Evolutionary conservation across 2,329 filamentous ascomycete species (phyloP), one percentile per base, ranked within the genome.

Genomic region (Hypoxylon sp.): DNA sequence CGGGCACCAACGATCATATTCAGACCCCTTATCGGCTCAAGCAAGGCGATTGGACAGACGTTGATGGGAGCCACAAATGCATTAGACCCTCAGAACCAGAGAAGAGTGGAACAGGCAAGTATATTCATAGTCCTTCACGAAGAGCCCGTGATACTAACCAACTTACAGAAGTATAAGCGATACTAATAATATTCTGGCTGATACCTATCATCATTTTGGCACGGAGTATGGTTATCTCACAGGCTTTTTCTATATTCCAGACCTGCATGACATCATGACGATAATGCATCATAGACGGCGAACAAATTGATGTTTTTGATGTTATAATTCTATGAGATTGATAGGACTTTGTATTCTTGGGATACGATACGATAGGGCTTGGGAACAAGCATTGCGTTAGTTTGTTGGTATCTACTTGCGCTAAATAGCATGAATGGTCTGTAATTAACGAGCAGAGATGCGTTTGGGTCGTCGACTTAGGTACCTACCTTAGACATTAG

Each of bases 1-100:
- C 89, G 93, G 73, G 94, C 94, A 31, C 96, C 96, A n/a, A 98
- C 94, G 0, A 93, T 98, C 19, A 92, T 99, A 56, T 88, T 99
- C 73, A 85, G 94, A 61, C 96, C 96, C 6, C 93, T 94, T 3
- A 94, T 98, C 74, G 97, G 95, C 0, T 93, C 94, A 6, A 94
- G 91, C 37, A 95, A 95, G 80, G 95, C 91, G 0, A 90, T 97
- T 54, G 93, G 94, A 8, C 93, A 97, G 83, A 94, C 95, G 39
- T 83, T 99, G 65, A 86, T 98, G 82, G 96, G 97, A 4, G 95
- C 94, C 13, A 97, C 94, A 0, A 99, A 99, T 79, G 90, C 92
- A 51, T 84, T 99, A 73, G 96, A 99, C 82, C 92, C 92, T 58
- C 86, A 90, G 68, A 94, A 97, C 77, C 83, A 91, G 77, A 87